phyloP scores from a whole-genome alignment of 106 monocot species.

The Dioscorea zingiberensis region DNA sequence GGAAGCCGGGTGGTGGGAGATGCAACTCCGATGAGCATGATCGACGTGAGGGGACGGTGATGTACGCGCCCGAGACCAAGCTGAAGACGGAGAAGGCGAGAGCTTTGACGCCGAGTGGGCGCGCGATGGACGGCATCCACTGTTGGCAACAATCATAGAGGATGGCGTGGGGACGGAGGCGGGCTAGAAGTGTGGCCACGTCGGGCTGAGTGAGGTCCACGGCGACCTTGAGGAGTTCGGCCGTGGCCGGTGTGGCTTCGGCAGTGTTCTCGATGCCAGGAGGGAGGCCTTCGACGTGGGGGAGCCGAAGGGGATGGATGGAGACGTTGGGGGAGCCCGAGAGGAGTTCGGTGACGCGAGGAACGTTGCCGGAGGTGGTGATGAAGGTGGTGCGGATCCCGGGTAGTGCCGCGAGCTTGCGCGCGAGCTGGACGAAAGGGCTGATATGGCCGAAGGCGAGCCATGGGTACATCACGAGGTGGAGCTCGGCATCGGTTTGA shows the following conservation, averaged over 20 bases:
- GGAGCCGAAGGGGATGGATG: constrained; percentile 29
- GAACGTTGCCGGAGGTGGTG: constrained; percentile 23
- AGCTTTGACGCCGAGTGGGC: constrained; percentile 34
- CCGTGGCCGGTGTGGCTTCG: constrained; percentile 16
- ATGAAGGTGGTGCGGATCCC: constrained; percentile 35
- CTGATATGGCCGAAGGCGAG: constrained; percentile 51
- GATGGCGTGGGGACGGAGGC: constrained; percentile 27
- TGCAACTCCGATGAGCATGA: background rate
- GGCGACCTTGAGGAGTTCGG: constrained; percentile 47
- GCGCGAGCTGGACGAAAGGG: constrained; percentile 47
- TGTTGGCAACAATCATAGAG: constrained; percentile 43
- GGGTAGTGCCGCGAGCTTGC: constrained; percentile 10
- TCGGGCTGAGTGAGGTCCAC: constrained; percentile 36
- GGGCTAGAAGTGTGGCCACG: constrained; percentile 18
- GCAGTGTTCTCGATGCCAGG: constrained; percentile 33
- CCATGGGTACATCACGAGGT: constrained; percentile 39
- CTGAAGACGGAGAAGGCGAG: constrained; percentile 50
- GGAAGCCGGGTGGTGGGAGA: constrained; percentile 10
- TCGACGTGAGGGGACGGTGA: constrained; percentile 31
- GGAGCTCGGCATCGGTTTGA: constrained; percentile 2
- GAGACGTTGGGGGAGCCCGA: constrained; percentile 10
- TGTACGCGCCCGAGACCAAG: constrained; percentile 29
- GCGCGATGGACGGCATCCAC: constrained; percentile 39
- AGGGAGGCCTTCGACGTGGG: constrained; percentile 43
- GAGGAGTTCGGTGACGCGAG: constrained; percentile 29